phyloP scores from a whole-genome alignment of 192 early-diverging fungal species.

The Diversispora epigaea region DNA sequence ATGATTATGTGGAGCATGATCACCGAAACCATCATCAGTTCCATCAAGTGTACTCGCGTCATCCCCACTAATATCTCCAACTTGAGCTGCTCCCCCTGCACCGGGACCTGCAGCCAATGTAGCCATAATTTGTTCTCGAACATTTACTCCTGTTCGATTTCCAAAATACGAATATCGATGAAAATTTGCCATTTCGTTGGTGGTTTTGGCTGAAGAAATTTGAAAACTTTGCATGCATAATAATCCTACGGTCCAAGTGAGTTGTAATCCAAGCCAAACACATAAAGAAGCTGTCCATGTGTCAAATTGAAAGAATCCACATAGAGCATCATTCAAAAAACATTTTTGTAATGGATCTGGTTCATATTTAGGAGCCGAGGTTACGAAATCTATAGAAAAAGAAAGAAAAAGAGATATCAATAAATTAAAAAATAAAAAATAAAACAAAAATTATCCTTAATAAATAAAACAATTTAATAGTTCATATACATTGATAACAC shows the following conservation, averaged over 20 bases:
- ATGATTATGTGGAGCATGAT: conserved; percentile 34
- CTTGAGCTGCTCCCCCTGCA: conserved; percentile 36
- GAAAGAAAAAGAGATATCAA: not conserved
- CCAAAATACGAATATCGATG: conserved; percentile 62
- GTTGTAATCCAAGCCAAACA: conserved; percentile 76
- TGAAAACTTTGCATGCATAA: conserved; percentile 76
- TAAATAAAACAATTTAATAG: not conserved
- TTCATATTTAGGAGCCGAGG: conserved; percentile 51
- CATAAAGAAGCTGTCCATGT: conserved; percentile 66
- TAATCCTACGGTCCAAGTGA: conserved; percentile 80
- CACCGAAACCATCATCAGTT: conserved; percentile 38
- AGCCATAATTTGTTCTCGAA: conserved; percentile 50
- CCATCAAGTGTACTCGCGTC: conserved; percentile 26
- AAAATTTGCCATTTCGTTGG: conserved; percentile 87
- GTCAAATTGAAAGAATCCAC: conserved; percentile 76
- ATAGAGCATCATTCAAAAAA: conserved; percentile 57
- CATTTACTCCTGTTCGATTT: conserved; percentile 33
- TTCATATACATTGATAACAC: conserved; percentile 62
- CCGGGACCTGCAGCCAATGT: conserved; percentile 51
- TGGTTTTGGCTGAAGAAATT: conserved; percentile 75
- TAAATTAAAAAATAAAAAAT: not conserved
- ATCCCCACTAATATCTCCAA: conserved; percentile 36
- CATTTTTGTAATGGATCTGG: conserved; percentile 57
- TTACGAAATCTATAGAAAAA: conserved; percentile 42
- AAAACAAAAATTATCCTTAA: not conserved